A percentile compares a stretch with the other conserved stretches of the same genome.
phyloP scores from a whole-genome alignment of 23 red algal species.

The Porphyridium purpureum region DNA sequence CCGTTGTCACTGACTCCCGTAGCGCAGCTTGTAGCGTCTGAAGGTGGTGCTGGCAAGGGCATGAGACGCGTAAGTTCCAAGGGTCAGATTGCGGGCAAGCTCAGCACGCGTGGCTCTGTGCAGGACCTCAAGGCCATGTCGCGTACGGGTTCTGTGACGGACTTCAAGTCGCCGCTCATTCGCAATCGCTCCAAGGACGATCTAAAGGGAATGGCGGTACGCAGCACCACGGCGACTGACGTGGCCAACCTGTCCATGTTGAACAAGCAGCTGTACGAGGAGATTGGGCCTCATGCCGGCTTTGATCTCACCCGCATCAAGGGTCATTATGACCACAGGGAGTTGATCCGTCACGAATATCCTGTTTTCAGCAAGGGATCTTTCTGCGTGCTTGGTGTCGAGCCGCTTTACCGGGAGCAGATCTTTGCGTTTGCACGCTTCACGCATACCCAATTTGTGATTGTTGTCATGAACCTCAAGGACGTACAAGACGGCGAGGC shows the following conservation, averaged over 20 bases:
- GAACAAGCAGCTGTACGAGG: constrained; percentile 57
- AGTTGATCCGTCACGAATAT: constrained; percentile 32
- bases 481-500: constrained; percentile 48
- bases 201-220: constrained; percentile 52
- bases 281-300: constrained; percentile 65
- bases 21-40: constrained; percentile 3
- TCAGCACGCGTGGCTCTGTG: no score
- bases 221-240: constrained; percentile 57
- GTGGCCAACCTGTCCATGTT: constrained; percentile 27
- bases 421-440: constrained; percentile 84
- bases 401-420: constrained; percentile 56
- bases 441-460: constrained; percentile 46
- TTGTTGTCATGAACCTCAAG: constrained; percentile 63
- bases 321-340: constrained; percentile 85
- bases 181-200: constrained; percentile 77
- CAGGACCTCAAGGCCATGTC: no score
- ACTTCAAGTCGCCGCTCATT: no score
- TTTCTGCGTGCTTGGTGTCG: constrained; percentile 43
- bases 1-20: no score
- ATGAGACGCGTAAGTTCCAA: no score
- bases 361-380: constrained; percentile 37
- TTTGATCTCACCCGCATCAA: constrained; percentile 77
- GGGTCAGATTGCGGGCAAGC: no score
- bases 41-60: no score
- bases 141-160: no score